A percentile compares a stretch with the other conserved stretches of the same genome.
Conservation (phyloP, 371 early-diverging fungal species). For the Ordospora colligata region DNA sequence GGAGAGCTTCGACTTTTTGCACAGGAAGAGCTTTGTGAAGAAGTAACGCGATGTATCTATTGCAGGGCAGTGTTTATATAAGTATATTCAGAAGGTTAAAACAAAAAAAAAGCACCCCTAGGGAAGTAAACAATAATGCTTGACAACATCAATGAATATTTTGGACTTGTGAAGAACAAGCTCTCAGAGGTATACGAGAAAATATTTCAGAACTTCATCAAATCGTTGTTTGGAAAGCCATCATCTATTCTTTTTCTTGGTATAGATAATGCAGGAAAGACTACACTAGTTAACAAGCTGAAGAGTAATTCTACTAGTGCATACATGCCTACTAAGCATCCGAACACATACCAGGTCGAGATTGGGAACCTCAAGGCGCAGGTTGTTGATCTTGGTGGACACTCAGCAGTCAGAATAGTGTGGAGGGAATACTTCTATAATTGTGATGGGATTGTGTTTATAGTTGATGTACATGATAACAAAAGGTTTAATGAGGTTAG, state of each 20-base stretch:
- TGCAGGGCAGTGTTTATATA: not conserved
- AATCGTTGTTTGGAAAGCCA: conserved; percentile 66
- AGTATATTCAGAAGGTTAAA: not conserved
- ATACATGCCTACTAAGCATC: conserved; percentile 86
- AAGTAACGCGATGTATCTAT: not conserved
- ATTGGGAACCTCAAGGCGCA: conserved; percentile 60
- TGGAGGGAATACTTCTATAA: conserved; percentile 61
- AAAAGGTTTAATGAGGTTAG: conserved; percentile 55
- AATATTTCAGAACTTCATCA: conserved; percentile 41
- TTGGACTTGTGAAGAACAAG: conserved; percentile 10
- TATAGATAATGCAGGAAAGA: conserved; percentile 98
- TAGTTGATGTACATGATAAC: conserved; percentile 58
- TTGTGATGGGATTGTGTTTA: conserved; percentile 61
- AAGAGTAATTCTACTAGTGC: conserved; percentile 90
- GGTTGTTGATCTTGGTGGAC: conserved; percentile 61
- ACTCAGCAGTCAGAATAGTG: conserved; percentile 55
- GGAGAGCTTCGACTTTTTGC: conserved; percentile 36
- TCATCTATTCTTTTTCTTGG: conserved; percentile 96
- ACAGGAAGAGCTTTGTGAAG: conserved; percentile 24
- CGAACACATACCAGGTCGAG: conserved; percentile 50
- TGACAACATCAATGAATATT: conserved; percentile 2
- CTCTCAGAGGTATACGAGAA: conserved; percentile 36
- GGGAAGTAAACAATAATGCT: conserved; percentile 3
- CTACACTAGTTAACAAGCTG: conserved; percentile 92
- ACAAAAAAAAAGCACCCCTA: not conserved